These are phyloP conservation scores for Stachybotrys chartarum DNA, from an alignment of 2,329 filamentous ascomycete genomes.

Conservation along the genomic window DNA sequence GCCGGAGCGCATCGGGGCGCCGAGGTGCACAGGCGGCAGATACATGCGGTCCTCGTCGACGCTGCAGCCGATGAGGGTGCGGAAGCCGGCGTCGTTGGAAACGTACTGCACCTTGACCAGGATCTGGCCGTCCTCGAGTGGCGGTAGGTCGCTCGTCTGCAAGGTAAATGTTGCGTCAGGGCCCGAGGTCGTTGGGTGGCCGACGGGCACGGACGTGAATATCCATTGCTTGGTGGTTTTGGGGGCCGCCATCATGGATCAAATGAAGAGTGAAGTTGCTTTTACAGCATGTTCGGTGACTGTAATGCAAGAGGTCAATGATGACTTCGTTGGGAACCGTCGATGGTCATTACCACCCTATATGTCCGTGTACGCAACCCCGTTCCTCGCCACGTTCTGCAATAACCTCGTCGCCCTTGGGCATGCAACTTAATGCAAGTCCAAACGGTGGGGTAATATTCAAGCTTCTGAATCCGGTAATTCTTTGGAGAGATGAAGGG, in stretches of 20 bases:
- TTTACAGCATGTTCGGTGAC: too few species aligned
- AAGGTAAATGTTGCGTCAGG: conserved; percentile 18
- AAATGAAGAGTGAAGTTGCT: too few species aligned
- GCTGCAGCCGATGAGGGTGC: conserved; percentile 19
- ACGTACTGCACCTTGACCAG: conserved; percentile 18
- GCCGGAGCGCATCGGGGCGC: conserved; percentile 19
- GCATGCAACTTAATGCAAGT: too few species aligned
- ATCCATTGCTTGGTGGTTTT: conserved; percentile 22
- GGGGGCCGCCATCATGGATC: not conserved
- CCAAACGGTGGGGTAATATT: too few species aligned
- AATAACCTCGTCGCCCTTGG: too few species aligned
- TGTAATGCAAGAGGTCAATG: too few species aligned
- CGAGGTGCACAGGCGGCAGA: conserved; percentile 17
- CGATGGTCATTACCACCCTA: too few species aligned
- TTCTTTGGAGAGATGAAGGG: too few species aligned
- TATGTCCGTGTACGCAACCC: too few species aligned
- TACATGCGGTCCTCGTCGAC: conserved; percentile 19
- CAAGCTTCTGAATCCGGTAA: too few species aligned
- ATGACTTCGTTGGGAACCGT: too few species aligned
- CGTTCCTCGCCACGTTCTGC: too few species aligned
- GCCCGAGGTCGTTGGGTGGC: conserved; percentile 15
- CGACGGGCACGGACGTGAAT: conserved; percentile 16
- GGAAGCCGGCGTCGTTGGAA: conserved; percentile 19
- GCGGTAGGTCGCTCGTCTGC: conserved; percentile 14
- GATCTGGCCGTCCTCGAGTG: conserved; percentile 17